Evolutionary conservation across 345 rosid species (phyloP).

Genomic region (Anacardium occidentale): DNA sequence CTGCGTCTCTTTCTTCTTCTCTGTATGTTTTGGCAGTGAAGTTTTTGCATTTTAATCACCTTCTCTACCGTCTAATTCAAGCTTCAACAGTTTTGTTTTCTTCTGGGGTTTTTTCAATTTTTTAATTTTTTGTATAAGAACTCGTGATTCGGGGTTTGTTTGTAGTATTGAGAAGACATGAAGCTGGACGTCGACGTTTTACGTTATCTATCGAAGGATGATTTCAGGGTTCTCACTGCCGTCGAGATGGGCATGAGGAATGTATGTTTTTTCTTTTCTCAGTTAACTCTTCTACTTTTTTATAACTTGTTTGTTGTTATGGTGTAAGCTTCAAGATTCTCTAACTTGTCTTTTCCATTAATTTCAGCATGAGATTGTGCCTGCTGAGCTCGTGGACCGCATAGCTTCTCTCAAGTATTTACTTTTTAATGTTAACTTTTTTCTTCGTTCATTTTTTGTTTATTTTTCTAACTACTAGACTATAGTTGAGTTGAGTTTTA

Average conservation of each 20-base stretch:
- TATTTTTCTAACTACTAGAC: not conserved
- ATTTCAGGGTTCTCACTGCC: slow-evolving; percentile 89
- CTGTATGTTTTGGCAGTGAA: no score
- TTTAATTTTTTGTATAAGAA: not conserved
- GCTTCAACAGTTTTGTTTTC: no score
- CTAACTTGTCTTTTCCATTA: not conserved
- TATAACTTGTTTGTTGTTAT: not conserved
- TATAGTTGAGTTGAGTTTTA: not conserved
- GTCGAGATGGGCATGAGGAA: slow-evolving; percentile 97
- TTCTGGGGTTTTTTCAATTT: not conserved
- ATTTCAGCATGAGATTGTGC: slow-evolving; percentile 84
- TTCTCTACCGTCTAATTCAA: no score
- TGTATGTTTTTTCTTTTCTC: slow-evolving; percentile 35
- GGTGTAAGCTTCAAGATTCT: not conserved
- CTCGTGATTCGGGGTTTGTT: not conserved
- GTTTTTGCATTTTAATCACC: no score
- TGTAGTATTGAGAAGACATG: slow-evolving; percentile 33
- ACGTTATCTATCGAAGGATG: slow-evolving; percentile 81
- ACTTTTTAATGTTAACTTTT: not conserved
- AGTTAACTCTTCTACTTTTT: not conserved
- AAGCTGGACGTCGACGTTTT: slow-evolving; percentile 78
- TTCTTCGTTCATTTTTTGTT: slow-evolving; percentile 2
- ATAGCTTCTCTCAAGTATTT: slow-evolving; percentile 80
- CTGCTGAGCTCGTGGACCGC: slow-evolving; percentile 69
- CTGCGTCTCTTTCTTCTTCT: no score